Evolutionary conservation across 2,329 filamentous ascomycete species (phyloP).

Genomic region (Fonsecaea monophora): DNA sequence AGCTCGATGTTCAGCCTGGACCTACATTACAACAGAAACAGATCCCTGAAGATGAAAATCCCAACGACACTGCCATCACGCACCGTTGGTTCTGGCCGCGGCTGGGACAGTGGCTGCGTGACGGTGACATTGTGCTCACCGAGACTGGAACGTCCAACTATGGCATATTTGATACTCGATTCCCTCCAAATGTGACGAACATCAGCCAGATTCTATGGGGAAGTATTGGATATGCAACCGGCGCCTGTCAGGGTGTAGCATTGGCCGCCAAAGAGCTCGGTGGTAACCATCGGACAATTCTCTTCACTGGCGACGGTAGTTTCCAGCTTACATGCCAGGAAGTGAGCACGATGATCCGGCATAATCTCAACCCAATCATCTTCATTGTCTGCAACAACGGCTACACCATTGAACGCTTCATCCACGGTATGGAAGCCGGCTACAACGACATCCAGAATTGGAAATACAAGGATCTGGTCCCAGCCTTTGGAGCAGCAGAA

Average conservation of each 20-base stretch:
- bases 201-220: slow-evolving; percentile 64
- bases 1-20: slow-evolving; percentile 63
- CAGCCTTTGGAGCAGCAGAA: slow-evolving; percentile 38
- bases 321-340: slow-evolving; percentile 72
- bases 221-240: slow-evolving; percentile 67
- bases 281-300: slow-evolving; percentile 62
- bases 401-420: slow-evolving; percentile 65
- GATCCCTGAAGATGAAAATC: slow-evolving; percentile 44
- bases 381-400: slow-evolving; percentile 66
- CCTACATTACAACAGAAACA: slow-evolving; percentile 66
- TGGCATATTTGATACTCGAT: slow-evolving; percentile 60
- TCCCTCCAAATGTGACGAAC: slow-evolving; percentile 57
- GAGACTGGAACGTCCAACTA: slow-evolving; percentile 67
- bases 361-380: slow-evolving; percentile 58
- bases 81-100: slow-evolving; percentile 66
- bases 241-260: slow-evolving; percentile 62
- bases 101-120: slow-evolving; percentile 60
- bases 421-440: slow-evolving; percentile 59
- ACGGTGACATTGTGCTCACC: slow-evolving; percentile 64
- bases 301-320: slow-evolving; percentile 68
- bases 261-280: slow-evolving; percentile 62
- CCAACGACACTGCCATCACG: slow-evolving; percentile 53
- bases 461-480: slow-evolving; percentile 58
- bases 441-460: slow-evolving; percentile 64
- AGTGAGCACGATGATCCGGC: slow-evolving; percentile 67